Evolutionary conservation across 129 eudicot species (phyloP), one percentile per base, ranked within the genome.

Genomic region (Centaurea solstitialis): DNA sequence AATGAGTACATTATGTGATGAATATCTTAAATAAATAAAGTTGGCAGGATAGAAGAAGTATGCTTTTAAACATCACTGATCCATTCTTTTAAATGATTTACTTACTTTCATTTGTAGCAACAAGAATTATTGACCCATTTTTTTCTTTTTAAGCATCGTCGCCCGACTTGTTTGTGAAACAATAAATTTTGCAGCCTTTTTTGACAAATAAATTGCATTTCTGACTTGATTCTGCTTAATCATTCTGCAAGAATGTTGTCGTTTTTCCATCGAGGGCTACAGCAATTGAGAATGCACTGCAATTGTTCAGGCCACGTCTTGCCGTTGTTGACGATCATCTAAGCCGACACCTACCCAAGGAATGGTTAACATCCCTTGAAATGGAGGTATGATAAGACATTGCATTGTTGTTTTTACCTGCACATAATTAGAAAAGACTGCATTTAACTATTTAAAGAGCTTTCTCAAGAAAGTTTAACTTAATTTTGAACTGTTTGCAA

Each of bases 271-370:
- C 93, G 59, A 89, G 97, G 84, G 81, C 87, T 79, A 91, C 84
- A 73, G 93, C 93, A 26, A 89, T 91, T 21, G 97, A 91, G 85
- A 87, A 90, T 87, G 87, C 88, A 76, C 77, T 91, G 41, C 91
- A 91, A n/a, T 66, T 91, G 74, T 89, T 91, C 70, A 84, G 89
- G 37, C 97, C 97, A 5, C 85, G 86, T 35, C 93, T 91, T 39
- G 97, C 97, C 73, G 86, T 91, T 81, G 97, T 91, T 70, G 97
- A 91, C 75, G 97, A 91, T 74, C 91, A 89, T 72, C 81, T 91
- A 83, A 78, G 88, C 26, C 61, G 89, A n/a, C 73, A 91, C 75
- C 83, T 91, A 59, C 93, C 97, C 39, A 86, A 69, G 87, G 82
- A 89, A 66, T 91, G 97, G 97, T 81, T 91, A 62, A 91, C 93